These are phyloP conservation scores for Colletotrichum horii DNA, from an alignment of 2,329 filamentous ascomycete genomes.

Conservation along the genomic window DNA sequence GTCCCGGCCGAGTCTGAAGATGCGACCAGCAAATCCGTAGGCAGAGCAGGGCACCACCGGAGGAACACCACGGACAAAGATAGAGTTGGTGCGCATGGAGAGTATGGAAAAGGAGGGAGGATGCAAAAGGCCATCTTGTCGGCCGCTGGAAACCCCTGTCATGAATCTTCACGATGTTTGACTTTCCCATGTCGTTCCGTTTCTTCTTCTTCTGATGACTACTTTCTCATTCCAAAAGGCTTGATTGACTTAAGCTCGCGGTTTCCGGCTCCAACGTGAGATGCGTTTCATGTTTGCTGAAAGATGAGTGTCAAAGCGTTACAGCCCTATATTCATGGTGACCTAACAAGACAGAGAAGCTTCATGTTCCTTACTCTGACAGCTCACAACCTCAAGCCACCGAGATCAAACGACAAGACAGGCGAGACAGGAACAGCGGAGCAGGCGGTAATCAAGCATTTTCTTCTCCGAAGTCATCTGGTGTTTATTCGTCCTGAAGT, in stretches of 20 bases:
- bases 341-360: neutral
- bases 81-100: neutral
- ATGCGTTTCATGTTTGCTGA: constrained; percentile 15
- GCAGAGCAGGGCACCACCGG: neutral
- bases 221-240: constrained; percentile 22
- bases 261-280: neutral
- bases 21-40: neutral
- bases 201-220: constrained; percentile 8
- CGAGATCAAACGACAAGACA: neutral
- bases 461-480: neutral
- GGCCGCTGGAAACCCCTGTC: neutral
- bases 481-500: neutral
- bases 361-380: neutral
- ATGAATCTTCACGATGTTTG: neutral
- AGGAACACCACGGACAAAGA: neutral
- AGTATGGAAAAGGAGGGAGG: neutral
- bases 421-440: neutral
- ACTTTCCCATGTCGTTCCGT: constrained; percentile 19
- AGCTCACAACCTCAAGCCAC: neutral
- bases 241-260: constrained; percentile 29
- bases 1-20: neutral
- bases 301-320: constrained; percentile 8
- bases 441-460: neutral
- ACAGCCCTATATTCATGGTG: neutral
- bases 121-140: neutral